These are phyloP conservation scores for Fragaria ananassa DNA, from an alignment of 306 rosid genomes.

Conservation along the genomic window DNA sequence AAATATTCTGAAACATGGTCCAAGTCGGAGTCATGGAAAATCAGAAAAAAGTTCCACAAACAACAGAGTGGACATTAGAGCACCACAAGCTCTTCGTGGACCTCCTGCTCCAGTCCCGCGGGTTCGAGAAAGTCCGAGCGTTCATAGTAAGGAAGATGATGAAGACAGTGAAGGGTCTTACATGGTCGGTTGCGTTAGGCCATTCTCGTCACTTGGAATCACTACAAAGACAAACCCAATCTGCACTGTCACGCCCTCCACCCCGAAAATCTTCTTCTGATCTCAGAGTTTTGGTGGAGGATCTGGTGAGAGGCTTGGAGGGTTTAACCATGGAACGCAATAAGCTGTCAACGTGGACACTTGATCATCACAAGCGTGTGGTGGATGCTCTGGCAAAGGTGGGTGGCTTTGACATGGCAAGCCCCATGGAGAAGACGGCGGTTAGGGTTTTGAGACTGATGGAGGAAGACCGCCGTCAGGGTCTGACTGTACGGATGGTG, in stretches of 20 bases:
- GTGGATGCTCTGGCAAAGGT: background rate
- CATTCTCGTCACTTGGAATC: background rate
- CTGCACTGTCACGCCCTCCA: background rate
- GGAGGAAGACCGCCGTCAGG: background rate
- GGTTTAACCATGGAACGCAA: background rate
- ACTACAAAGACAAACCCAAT: background rate
- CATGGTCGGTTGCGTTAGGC: background rate
- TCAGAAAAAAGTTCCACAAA: background rate
- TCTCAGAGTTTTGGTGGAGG: background rate
- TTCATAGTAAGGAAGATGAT: background rate
- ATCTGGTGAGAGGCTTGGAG: background rate
- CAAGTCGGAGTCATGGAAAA: background rate
- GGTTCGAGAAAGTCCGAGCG: background rate
- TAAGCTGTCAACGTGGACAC: background rate
- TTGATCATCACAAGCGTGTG: background rate
- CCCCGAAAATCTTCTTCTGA: background rate
- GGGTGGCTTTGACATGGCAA: background rate
- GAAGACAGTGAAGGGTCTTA: background rate
- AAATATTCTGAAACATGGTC: background rate
- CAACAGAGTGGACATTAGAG: slow-evolving; percentile 7
- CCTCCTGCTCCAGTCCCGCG: background rate
- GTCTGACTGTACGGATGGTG: background rate
- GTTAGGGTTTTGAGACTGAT: background rate
- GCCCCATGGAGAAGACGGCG: background rate
- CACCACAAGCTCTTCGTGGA: slow-evolving; percentile 14